Conservation (phyloP, 2,329 filamentous ascomycete species). For the Lanzia echinophila region DNA sequence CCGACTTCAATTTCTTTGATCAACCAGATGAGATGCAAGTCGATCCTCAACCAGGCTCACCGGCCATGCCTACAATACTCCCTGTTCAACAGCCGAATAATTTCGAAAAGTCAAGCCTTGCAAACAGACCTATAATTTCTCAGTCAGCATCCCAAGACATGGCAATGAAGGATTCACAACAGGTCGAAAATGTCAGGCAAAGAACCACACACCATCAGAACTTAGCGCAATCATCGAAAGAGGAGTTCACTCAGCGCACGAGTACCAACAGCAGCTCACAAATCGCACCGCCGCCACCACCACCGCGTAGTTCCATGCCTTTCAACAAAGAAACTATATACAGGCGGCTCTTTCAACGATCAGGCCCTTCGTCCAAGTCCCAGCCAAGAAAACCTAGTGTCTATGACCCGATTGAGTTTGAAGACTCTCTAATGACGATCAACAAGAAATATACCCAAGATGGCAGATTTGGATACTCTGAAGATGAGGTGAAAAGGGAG, state of each 20-base stretch:
- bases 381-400: constrained; percentile 19
- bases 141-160: constrained; percentile 2
- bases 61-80: not conserved
- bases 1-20: constrained; percentile 80
- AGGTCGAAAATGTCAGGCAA: not conserved
- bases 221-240: not conserved
- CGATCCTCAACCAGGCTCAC: constrained; percentile 7
- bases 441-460: constrained; percentile 28
- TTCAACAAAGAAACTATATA: constrained; percentile 29
- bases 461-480: constrained; percentile 25
- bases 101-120: constrained; percentile 1
- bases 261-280: not conserved
- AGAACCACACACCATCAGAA: not conserved
- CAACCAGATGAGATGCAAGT: constrained; percentile 39
- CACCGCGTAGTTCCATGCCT: constrained; percentile 8
- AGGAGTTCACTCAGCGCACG: not conserved
- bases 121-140: not conserved
- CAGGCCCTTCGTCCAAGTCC: not conserved
- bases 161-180: not conserved
- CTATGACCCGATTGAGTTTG: constrained; percentile 28
- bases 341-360: constrained; percentile 16
- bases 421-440: constrained; percentile 23
- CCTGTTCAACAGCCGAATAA: not conserved
- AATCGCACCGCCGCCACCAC: not conserved
- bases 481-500: constrained; percentile 7